Evolutionary conservation across 805 yeast genomes (phyloP).

Genomic region (Candida caryicola): DNA sequence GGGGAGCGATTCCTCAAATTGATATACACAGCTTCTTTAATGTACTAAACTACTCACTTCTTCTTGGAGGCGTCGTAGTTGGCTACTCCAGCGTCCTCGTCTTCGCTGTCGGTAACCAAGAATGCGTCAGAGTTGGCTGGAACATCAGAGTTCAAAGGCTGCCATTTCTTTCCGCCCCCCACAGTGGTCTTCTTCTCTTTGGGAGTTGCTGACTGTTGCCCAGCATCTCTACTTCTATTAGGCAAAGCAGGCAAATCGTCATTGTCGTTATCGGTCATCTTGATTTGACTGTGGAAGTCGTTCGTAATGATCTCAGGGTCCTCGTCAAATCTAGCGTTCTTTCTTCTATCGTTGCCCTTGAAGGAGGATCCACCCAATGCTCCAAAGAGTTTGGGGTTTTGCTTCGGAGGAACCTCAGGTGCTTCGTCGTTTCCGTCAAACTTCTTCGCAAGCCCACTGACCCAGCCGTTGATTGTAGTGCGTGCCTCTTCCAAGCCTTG

Average conservation of each 20-base stretch:
- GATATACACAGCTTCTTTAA: too few species aligned
- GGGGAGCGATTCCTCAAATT: background rate
- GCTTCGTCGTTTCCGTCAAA: conserved; percentile 27
- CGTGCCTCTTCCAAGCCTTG: conserved; percentile 82
- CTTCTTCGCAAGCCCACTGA: conserved; percentile 61
- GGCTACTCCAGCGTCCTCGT: conserved; percentile 25
- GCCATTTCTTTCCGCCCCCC: conserved; percentile 28
- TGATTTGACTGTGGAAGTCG: conserved; percentile 48
- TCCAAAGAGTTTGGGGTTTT: conserved; percentile 36
- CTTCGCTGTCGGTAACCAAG: conserved; percentile 44
- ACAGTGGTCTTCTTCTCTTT: conserved; percentile 1
- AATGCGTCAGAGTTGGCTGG: conserved; percentile 44
- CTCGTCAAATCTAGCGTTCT: conserved; percentile 41
- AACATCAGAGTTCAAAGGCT: conserved; percentile 35
- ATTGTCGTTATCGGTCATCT: conserved; percentile 37
- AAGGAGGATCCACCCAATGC: conserved; percentile 47
- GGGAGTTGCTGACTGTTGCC: conserved; percentile 3
- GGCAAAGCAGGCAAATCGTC: conserved; percentile 27
- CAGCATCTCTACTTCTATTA: conserved; percentile 6
- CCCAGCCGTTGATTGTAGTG: conserved; percentile 74
- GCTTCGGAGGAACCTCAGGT: conserved; percentile 10
- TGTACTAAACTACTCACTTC: too few species aligned
- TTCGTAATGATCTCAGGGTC: conserved; percentile 52
- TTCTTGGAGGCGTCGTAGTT: background rate
- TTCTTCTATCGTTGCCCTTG: conserved; percentile 13